Conservation (phyloP, 768 basidiomycete genomes). For the Boletus bicolor region DNA sequence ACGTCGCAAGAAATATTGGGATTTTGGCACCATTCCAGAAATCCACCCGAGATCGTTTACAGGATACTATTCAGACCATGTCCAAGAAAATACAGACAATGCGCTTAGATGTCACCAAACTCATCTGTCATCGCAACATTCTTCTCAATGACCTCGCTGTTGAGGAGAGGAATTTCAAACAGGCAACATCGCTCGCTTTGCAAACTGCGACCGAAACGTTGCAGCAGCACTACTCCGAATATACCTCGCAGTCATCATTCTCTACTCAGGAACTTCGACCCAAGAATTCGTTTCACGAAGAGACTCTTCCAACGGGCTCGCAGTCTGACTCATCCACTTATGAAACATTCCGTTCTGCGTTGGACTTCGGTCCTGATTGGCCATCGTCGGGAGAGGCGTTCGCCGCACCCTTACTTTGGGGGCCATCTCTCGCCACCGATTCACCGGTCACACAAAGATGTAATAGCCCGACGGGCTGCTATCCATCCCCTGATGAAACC, state of each 20-base stretch:
- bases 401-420: slow-evolving; percentile 32
- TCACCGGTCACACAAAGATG: slow-evolving; percentile 31
- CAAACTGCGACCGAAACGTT: slow-evolving; percentile 69
- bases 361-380: slow-evolving; percentile 54
- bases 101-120: slow-evolving; percentile 69
- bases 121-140: slow-evolving; percentile 73
- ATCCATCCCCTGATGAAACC: slow-evolving; percentile 29
- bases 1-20: slow-evolving; percentile 76
- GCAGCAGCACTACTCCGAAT: slow-evolving; percentile 39
- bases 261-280: slow-evolving; percentile 29
- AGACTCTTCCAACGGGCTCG: slow-evolving; percentile 8
- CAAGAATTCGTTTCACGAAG: slow-evolving; percentile 14
- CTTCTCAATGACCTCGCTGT: slow-evolving; percentile 71
- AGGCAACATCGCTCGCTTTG: slow-evolving; percentile 67
- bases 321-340: slow-evolving; percentile 42
- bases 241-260: slow-evolving; percentile 32
- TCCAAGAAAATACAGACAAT: slow-evolving; percentile 63
- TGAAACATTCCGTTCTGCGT: slow-evolving; percentile 68
- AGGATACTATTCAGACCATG: slow-evolving; percentile 54
- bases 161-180: slow-evolving; percentile 64
- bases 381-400: slow-evolving; percentile 41
- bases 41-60: slow-evolving; percentile 75
- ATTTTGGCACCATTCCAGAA: slow-evolving; percentile 86
- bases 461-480: slow-evolving; percentile 33
- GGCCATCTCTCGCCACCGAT: slow-evolving; percentile 31